A percentile compares a stretch with the other conserved stretches of the same genome.
Evolutionary conservation across 1,284 basidiomycete genomes (phyloP).

Genomic region (Ceratobasidium sp.): DNA sequence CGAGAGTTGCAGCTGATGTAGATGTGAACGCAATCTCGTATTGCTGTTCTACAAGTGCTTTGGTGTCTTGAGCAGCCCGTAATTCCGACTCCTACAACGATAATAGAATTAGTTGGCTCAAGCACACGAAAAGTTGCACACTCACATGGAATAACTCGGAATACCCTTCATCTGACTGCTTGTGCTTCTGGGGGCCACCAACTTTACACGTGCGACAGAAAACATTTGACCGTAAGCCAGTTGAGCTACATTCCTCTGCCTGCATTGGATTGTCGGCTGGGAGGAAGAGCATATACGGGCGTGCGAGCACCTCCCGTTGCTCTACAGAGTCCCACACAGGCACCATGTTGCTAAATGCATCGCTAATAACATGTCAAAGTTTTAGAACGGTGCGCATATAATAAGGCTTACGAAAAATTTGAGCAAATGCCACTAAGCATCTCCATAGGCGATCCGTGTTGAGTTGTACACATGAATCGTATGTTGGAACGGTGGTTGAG

Average conservation of each 20-base stretch:
- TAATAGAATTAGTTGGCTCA: too few relatives aligned
- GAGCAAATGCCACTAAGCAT: slow-evolving; percentile 1
- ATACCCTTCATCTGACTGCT: slow-evolving; percentile 39
- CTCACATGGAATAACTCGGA: slow-evolving; percentile 38
- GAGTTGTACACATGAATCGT: slow-evolving; percentile 36
- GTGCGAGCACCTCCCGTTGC: slow-evolving; percentile 47
- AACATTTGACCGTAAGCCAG: slow-evolving; percentile 31
- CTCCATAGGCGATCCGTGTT: slow-evolving; percentile 31
- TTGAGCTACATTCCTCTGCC: slow-evolving; percentile 33
- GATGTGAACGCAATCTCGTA: slow-evolving; percentile 14
- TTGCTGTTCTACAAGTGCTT: slow-evolving; percentile 39
- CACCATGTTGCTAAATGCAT: slow-evolving; percentile 34
- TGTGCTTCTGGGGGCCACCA: slow-evolving; percentile 30
- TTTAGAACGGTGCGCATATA: background rate
- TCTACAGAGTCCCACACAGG: slow-evolving; percentile 48
- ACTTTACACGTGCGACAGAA: slow-evolving; percentile 43
- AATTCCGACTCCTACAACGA: background rate
- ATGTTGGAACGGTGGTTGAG: slow-evolving; percentile 17
- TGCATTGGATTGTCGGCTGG: slow-evolving; percentile 45
- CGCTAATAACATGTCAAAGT: background rate
- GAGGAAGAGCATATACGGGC: slow-evolving; percentile 3
- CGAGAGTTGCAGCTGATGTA: background rate
- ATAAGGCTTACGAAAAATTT: background rate
- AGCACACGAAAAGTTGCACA: too few relatives aligned
- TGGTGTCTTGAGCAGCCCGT: slow-evolving; percentile 44